These are phyloP conservation scores for Pterocarpus macrocarpus DNA, from an alignment of 306 rosid species.

Conservation along the genomic window DNA sequence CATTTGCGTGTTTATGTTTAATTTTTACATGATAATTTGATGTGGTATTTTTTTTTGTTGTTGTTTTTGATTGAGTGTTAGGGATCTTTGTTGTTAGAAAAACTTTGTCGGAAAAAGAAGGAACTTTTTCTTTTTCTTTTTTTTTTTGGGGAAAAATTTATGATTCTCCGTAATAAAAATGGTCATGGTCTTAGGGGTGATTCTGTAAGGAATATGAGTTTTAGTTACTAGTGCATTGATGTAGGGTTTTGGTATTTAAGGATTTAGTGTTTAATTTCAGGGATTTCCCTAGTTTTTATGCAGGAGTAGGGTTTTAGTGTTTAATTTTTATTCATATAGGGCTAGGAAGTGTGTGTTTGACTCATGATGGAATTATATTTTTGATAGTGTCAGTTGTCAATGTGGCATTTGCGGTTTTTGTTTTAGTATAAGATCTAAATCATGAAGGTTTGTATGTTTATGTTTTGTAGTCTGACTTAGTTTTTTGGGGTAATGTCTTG, in stretches of 20 bases:
- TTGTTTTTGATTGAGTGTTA: not conserved
- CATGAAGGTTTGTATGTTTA: not conserved
- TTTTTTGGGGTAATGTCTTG: not conserved
- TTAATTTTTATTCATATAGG: not conserved
- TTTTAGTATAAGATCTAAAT: not conserved
- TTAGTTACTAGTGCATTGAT: not conserved
- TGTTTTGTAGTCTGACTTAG: not conserved
- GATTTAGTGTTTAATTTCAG: no score
- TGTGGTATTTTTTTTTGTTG: not conserved
- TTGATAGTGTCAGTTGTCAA: not conserved
- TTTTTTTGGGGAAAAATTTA: not conserved
- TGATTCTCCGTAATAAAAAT: no score
- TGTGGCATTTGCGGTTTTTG: not conserved
- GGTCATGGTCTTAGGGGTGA: not conserved
- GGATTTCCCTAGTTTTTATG: not conserved
- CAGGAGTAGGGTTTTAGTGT: not conserved
- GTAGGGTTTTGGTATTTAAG: not conserved
- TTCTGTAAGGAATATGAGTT: not conserved
- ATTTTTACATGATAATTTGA: not conserved
- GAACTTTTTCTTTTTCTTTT: not conserved
- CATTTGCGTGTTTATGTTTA: no score
- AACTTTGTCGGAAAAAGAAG: not conserved
- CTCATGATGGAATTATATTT: not conserved
- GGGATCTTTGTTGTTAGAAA: not conserved
- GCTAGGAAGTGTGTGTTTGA: not conserved